Evolutionary conservation across 1,284 basidiomycete genomes (phyloP).

Genomic region (Tilletia setariae): DNA sequence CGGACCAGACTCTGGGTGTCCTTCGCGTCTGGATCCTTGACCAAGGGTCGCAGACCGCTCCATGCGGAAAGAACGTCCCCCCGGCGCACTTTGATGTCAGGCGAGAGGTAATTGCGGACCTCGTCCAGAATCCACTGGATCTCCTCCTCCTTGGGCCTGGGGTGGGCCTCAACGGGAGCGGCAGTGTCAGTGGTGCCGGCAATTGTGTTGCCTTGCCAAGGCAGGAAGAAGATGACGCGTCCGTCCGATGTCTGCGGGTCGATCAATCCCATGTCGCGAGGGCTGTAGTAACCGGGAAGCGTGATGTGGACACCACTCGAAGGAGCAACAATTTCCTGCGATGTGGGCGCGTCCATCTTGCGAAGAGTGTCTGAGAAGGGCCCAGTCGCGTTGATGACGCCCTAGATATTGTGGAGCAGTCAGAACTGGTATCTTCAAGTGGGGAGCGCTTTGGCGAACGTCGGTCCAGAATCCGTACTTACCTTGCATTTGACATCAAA

Average conservation of each 20-base stretch:
- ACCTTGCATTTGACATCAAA: constrained; percentile 76
- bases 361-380: constrained; percentile 87
- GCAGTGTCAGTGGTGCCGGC: constrained; percentile 94
- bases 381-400: constrained; percentile 93
- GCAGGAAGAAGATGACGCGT: constrained; percentile 96
- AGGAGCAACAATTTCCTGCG: constrained; percentile 83
- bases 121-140: constrained; percentile 96
- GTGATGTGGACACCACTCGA: constrained; percentile 94
- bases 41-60: constrained; percentile 85
- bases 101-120: constrained; percentile 78
- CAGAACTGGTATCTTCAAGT: constrained; percentile 39
- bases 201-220: constrained; percentile 96
- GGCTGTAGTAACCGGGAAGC: constrained; percentile 93
- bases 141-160: constrained; percentile 83
- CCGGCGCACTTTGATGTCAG: constrained; percentile 87
- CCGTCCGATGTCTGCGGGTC: constrained; percentile 95
- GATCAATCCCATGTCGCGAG: constrained; percentile 88
- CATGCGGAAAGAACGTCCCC: constrained; percentile 97
- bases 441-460: not conserved
- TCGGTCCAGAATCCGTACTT: constrained; percentile 52
- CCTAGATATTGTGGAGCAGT: constrained; percentile 55
- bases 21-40: constrained; percentile 76
- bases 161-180: constrained; percentile 72
- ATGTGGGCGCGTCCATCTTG: constrained; percentile 75
- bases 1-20: constrained; percentile 83